Base-by-base conservation (phyloP, 139 green algal genomes). In the Chlamydomonas sphaeroides region DNA sequence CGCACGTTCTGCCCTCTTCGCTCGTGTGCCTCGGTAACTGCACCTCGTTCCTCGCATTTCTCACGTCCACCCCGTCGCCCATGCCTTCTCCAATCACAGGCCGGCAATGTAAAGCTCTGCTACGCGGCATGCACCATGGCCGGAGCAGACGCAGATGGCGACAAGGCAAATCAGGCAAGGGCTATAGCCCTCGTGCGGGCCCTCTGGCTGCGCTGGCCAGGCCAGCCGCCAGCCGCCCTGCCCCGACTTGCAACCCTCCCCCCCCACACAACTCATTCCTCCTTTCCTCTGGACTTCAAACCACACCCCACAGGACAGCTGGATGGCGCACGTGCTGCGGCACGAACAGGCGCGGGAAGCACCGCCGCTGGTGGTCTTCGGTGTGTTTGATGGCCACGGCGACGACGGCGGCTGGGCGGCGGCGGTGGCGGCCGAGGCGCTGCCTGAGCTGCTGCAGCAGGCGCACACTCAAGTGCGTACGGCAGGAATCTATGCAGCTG, bases 131-230 rank as follows among this genome's bases (percentile, higher is more conserved):
- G 68, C 69, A 89, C 85, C 15, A 11, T 59, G 18, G 53, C 85
- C 15, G 85, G 85, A 1, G 53, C 80, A 17, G 79, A 86, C 38
- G 66, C 67, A 20, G 48, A 75, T 7, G 85, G 80, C 28, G 84
- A 87, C 59, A 89, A 89, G 26, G 74, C 84, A 18, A 89, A 89
- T 28, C 85, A 89, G 72, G 85, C 80, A 30, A 32, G 30, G 25
- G 26, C 25, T 33, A 25, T 63, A 25, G 49, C 6, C n/a, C n/a
- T n/a, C n/a, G n/a, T n/a, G n/a, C n/a, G n/a, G n/a, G n/a, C n/a
- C n/a, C n/a, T n/a, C n/a, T n/a, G n/a, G n/a, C n/a, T n/a, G n/a
- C n/a, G n/a, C n/a, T n/a, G n/a, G n/a, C n/a, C n/a, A n/a, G n/a
- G n/a, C n/a, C n/a, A n/a, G n/a, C n/a, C n/a, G n/a, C n/a, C n/a